These are phyloP conservation scores for Euphorbia schlechtendalii DNA, from an alignment of 441 rosid species.

Conservation along the genomic window DNA sequence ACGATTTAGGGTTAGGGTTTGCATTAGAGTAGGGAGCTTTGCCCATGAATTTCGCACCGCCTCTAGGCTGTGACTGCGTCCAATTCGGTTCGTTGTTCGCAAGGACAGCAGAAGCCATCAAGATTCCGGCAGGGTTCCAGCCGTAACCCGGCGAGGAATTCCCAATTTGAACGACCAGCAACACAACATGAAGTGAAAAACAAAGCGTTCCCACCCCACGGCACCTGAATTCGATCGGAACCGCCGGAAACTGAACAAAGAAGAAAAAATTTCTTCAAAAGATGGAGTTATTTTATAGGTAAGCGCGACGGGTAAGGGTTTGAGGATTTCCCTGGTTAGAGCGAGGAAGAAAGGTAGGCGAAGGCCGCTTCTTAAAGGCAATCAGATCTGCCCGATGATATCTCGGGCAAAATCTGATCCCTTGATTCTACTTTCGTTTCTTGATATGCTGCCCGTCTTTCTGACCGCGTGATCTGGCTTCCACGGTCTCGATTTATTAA, in stretches of 20 bases:
- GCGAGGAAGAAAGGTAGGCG: constrained; percentile 35
- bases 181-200: constrained; percentile 28
- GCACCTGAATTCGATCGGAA: background rate
- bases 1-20: constrained; percentile 43
- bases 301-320: constrained; percentile 22
- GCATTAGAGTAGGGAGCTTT: constrained; percentile 43
- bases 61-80: constrained; percentile 40
- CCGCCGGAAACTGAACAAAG: background rate
- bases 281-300: background rate
- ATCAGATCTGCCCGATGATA: constrained; percentile 47
- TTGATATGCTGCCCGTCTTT: constrained; percentile 25
- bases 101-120: constrained; percentile 68
- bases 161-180: constrained; percentile 9
- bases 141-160: constrained; percentile 16
- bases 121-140: constrained; percentile 23
- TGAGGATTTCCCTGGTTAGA: constrained; percentile 30
- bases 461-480: constrained; percentile 36
- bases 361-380: constrained; percentile 50
- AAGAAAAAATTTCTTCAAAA: background rate
- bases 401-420: constrained; percentile 35
- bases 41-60: constrained; percentile 44
- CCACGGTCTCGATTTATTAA: constrained; percentile 32
- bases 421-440: constrained; percentile 11
- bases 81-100: constrained; percentile 54
- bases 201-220: constrained; percentile 19